These are phyloP conservation scores for Komagataella kurtzmanii DNA, from an alignment of 805 yeast species.

Conservation along the genomic window DNA sequence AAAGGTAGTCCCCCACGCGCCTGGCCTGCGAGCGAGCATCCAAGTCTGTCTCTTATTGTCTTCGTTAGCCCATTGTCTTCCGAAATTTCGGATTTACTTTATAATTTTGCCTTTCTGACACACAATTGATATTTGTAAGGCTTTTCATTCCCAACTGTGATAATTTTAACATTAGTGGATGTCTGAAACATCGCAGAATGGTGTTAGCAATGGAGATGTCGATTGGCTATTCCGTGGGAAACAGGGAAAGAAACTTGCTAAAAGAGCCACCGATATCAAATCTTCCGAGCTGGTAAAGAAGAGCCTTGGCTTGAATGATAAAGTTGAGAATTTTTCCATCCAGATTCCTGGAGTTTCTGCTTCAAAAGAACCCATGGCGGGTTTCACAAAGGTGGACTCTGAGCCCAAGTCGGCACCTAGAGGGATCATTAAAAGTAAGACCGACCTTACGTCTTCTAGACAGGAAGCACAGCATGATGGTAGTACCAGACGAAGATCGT, in stretches of 20 bases:
- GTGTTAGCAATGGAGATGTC: slow-evolving; percentile 63
- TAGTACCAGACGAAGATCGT: not conserved
- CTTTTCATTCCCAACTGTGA: not conserved
- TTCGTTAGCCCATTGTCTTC: not conserved
- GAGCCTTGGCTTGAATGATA: not conserved
- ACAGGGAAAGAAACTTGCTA: slow-evolving; percentile 29
- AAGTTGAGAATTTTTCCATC: not conserved
- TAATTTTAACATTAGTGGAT: not conserved
- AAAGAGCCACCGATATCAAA: not conserved
- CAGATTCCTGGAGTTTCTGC: not conserved
- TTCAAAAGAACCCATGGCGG: not conserved
- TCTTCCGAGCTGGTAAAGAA: not conserved
- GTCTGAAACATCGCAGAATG: slow-evolving; percentile 12
- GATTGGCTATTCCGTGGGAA: slow-evolving; percentile 82
- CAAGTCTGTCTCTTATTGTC: not conserved
- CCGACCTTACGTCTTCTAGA: not conserved
- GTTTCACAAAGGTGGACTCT: not conserved
- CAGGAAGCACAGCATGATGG: not conserved
- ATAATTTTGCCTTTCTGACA: not conserved
- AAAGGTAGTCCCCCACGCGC: not conserved
- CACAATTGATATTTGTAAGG: not conserved
- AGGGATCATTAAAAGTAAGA: not conserved
- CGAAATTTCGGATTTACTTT: not conserved
- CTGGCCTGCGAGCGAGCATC: not conserved
- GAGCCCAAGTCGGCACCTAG: not conserved